These are phyloP conservation scores for Pseudogymnoascus sp. DNA, from an alignment of 2,329 filamentous ascomycete species.

Conservation along the genomic window DNA sequence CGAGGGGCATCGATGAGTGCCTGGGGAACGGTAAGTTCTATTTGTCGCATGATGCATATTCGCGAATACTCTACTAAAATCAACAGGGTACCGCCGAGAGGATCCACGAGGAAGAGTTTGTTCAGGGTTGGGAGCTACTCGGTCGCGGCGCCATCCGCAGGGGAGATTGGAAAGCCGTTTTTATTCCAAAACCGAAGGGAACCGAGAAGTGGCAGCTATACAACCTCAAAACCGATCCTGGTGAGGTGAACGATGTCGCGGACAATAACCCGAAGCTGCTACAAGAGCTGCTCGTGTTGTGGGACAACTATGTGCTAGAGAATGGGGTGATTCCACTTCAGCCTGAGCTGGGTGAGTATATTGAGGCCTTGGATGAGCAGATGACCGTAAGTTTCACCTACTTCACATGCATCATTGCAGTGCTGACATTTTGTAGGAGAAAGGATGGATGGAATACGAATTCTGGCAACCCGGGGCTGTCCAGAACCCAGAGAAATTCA, in stretches of 20 bases:
- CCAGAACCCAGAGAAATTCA: conserved; percentile 13
- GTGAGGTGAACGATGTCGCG: conserved; percentile 40
- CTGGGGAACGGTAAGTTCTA: conserved; percentile 24
- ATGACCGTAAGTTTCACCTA: conserved; percentile 36
- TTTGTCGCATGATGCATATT: background rate
- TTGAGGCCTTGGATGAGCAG: conserved; percentile 54
- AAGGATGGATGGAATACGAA: conserved; percentile 58
- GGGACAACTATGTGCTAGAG: conserved; percentile 51
- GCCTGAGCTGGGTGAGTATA: conserved; percentile 48
- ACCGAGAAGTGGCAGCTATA: conserved; percentile 50
- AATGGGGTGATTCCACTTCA: conserved; percentile 51
- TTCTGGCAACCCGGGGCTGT: conserved; percentile 49
- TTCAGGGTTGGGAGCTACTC: conserved; percentile 49
- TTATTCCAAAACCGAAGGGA: conserved; percentile 47
- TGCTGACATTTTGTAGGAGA: conserved; percentile 32
- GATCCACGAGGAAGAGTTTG: conserved; percentile 42
- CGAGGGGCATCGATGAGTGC: conserved; percentile 40
- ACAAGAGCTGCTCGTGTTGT: conserved; percentile 41
- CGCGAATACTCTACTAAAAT: conserved; percentile 14
- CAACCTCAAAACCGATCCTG: conserved; percentile 42
- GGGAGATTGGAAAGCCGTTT: conserved; percentile 50
- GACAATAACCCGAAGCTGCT: conserved; percentile 36
- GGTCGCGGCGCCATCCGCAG: conserved; percentile 43
- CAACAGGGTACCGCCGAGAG: conserved; percentile 23
- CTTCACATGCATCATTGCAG: background rate